Evolutionary conservation across 352 stramenopile species (phyloP), one percentile per base, ranked within the genome.

Genomic region (Blastocystis sp.): DNA sequence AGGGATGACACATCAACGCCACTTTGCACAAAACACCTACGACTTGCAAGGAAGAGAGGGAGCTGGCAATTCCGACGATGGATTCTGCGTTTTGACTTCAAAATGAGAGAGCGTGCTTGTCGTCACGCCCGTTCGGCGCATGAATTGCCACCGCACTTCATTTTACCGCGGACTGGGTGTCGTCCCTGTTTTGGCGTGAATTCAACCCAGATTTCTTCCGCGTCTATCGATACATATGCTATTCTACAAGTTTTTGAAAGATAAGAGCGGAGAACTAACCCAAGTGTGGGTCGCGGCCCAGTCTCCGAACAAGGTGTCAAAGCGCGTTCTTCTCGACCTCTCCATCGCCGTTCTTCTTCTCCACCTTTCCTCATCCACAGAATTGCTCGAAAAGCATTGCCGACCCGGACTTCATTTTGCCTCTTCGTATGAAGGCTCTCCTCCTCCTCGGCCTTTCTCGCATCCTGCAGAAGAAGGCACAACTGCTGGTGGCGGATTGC

Each of bases 181-280:
- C n/a, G n/a, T n/a, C 21, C n/a, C 59, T 64, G 59, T 64, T 23
- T 64, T 34, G 28, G n/a, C 59, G 59, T 64, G n/a, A 64, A 23
- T n/a, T 64, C 21, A 64, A 64, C n/a, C n/a, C 21, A 23, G 21
- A n/a, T 64, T 21, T n/a, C 21, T 64, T 23, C n/a, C 59, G 21
- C 21, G n/a, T 21, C 21, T n/a, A 64, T 64, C 21, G 71, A 81
- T 81, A 81, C 53, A 81, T 23, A 81, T 81, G 71, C 61, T 81
- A 28, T 81, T 64, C 52, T 81, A 64, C 53, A 81, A 64, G n/a
- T 64, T 81, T 69, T 23, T 74, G 53, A 70, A 70, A 7, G 61
- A 64, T 38, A 74, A 81, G 61, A 81, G 62, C 0, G 71, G 71
- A 66, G 61, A 19, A 38, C 41, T 81, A 0, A 69, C 9, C 4